Base-by-base conservation (phyloP, 345 rosid genomes). In the Leavenworthia alabamica region DNA sequence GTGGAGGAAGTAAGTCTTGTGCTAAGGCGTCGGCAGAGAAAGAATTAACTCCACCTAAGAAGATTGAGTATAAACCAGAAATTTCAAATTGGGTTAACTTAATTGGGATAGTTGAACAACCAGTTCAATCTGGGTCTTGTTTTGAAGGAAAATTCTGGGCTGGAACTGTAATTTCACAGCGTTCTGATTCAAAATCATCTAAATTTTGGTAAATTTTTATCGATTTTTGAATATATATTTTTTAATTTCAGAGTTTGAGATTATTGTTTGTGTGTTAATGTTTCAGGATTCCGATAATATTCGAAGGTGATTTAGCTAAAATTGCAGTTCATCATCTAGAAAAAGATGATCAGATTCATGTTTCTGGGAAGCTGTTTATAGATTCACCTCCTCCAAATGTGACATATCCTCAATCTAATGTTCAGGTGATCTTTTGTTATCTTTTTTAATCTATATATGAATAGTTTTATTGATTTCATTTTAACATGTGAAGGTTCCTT, bases 281-380 rank as follows among this genome's bases (percentile, higher is more conserved):
- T 42, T 42, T 64, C 60, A 85, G 97, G 89, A 79, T 90, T 68
- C 94, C 94, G 12, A 60, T 90, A 17, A 59, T 71, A 54, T 90
- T 90, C 56, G 88, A 83, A 29, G 96, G 91, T 9, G 86, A 83
- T 48, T 60, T 90, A 75, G 97, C 96, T 70, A 80, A 77, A 50
- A 53, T 77, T 55, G 96, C 88, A 50, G 77, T 76, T 63, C 71
- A 41, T 13, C 89, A 90, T 79, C 41, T 88, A 20, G 86, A 83
- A 64, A 73, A 67, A 70, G 67, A 79, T 8, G 93, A 86, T 72
- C 79, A 56, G 49, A 76, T 90, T 65, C 77, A 69, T 72, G 65
- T 90, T 49, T 72, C 72, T 6, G 97, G 96, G 66, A 80, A 78
- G 44, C 71, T 88, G 28, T 74, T 54, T 71, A 75, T 76, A 2